phyloP scores from a whole-genome alignment of 306 rosid species.

The Cercis canadensis region DNA sequence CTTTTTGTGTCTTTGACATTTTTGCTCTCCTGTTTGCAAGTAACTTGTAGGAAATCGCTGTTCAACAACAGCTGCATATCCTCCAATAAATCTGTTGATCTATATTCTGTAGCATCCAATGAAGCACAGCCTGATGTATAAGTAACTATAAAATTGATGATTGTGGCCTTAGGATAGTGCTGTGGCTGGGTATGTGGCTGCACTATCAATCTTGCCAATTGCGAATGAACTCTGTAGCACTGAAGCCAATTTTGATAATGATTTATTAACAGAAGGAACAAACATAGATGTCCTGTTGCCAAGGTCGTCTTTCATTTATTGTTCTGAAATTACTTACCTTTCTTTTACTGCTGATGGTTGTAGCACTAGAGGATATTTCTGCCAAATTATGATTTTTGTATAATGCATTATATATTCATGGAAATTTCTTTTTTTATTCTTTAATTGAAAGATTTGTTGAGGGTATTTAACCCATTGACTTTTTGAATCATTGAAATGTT shows the following conservation, averaged over 20 bases:
- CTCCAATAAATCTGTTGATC: too few relatives aligned
- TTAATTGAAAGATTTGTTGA: neutral
- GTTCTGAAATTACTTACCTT: conserved; percentile 4
- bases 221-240: too few relatives aligned
- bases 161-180: too few relatives aligned
- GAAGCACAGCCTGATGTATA: too few relatives aligned
- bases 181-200: too few relatives aligned
- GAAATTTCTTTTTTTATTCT: neutral
- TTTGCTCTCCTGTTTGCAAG: neutral
- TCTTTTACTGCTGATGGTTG: neutral
- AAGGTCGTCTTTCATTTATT: neutral
- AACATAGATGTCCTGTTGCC: neutral
- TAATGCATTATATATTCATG: neutral
- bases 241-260: too few relatives aligned
- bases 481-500: neutral
- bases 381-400: conserved; percentile 11
- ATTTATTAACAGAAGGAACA: neutral
- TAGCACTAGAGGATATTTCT: neutral
- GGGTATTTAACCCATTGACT: conserved; percentile 10
- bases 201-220: too few relatives aligned
- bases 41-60: too few relatives aligned
- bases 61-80: too few relatives aligned
- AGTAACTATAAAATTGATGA: too few relatives aligned
- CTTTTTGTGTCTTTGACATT: neutral
- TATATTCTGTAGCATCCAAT: too few relatives aligned